These are phyloP conservation scores for Austroboletus niveus DNA, from an alignment of 1,284 basidiomycete genomes.

Conservation along the genomic window DNA sequence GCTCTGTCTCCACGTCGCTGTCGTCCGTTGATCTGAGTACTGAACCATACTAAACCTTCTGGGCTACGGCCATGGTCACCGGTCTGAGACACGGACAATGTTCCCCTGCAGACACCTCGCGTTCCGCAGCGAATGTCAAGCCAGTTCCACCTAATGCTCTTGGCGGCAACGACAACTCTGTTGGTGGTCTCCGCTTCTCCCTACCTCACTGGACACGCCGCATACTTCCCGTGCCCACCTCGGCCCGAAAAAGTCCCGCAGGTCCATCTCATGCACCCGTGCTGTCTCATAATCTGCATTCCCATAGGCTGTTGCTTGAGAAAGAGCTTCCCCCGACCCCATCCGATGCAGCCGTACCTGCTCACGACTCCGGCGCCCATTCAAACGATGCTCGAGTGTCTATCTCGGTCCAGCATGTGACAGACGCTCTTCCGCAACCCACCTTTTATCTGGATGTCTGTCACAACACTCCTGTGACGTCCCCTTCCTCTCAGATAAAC, in stretches of 20 bases:
- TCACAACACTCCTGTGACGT: slow-evolving; percentile 15
- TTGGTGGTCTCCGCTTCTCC: slow-evolving; percentile 49
- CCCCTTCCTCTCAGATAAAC: slow-evolving; percentile 19
- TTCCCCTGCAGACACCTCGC: slow-evolving; percentile 16
- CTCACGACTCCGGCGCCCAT: slow-evolving; percentile 2
- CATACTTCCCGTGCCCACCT: slow-evolving; percentile 31
- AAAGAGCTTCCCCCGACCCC: slow-evolving; percentile 72
- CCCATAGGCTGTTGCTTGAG: slow-evolving; percentile 41
- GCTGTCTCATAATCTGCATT: slow-evolving; percentile 21
- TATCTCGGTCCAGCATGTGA: slow-evolving; percentile 15
- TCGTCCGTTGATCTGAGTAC: too few relatives aligned
- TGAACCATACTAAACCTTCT: too few relatives aligned
- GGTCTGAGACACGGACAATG: slow-evolving; percentile 25
- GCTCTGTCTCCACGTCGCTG: too few relatives aligned
- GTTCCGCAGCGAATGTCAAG: slow-evolving; percentile 8
- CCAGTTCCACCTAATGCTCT: slow-evolving; percentile 2
- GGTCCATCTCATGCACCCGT: slow-evolving; percentile 29
- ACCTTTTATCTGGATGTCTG: slow-evolving; percentile 22
- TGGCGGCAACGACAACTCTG: too few relatives aligned
- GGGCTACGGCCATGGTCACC: slow-evolving; percentile 35
- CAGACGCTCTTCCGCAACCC: slow-evolving; percentile 16
- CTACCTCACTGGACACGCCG: slow-evolving; percentile 64
- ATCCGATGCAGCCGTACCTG: slow-evolving; percentile 1
- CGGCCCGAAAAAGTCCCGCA: slow-evolving; percentile 20
- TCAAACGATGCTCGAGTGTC: slow-evolving; percentile 16